Conservation (phyloP, 768 basidiomycete genomes). For the Trametes coccinea region DNA sequence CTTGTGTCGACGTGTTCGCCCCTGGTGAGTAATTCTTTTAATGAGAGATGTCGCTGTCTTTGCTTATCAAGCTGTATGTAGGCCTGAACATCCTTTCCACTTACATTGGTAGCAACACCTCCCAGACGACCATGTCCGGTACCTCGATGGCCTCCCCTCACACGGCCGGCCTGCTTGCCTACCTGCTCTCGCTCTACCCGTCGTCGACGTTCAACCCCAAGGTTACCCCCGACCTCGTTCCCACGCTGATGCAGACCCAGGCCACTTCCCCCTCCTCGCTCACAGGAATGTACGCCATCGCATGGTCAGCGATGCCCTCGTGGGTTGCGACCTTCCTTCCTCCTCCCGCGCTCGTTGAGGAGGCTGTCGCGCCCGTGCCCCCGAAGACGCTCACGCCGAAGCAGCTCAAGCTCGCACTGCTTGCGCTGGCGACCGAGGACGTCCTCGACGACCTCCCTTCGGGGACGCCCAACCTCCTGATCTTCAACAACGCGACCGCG, state of each 20-base stretch:
- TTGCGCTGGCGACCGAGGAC: conserved; percentile 56
- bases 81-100: conserved; percentile 89
- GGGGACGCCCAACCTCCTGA: conserved; percentile 67
- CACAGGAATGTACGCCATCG: conserved; percentile 53
- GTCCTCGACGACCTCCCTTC: conserved; percentile 48
- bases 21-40: conserved; percentile 51
- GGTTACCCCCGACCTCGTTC: conserved; percentile 39
- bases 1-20: conserved; percentile 91
- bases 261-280: conserved; percentile 40
- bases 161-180: conserved; percentile 86
- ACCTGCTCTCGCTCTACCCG: conserved; percentile 88
- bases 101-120: conserved; percentile 62
- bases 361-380: conserved; percentile 47
- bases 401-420: conserved; percentile 75
- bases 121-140: conserved; percentile 80
- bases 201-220: conserved; percentile 59
- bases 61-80: conserved; percentile 18
- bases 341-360: conserved; percentile 46
- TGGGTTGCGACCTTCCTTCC: conserved; percentile 63
- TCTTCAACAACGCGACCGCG: conserved; percentile 70
- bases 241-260: conserved; percentile 36
- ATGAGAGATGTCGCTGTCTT: neutral
- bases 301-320: conserved; percentile 54
- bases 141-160: conserved; percentile 97
- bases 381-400: conserved; percentile 55